These are phyloP conservation scores for Knufia fluminis DNA, from an alignment of 2,329 filamentous ascomycete genomes.

Conservation along the genomic window DNA sequence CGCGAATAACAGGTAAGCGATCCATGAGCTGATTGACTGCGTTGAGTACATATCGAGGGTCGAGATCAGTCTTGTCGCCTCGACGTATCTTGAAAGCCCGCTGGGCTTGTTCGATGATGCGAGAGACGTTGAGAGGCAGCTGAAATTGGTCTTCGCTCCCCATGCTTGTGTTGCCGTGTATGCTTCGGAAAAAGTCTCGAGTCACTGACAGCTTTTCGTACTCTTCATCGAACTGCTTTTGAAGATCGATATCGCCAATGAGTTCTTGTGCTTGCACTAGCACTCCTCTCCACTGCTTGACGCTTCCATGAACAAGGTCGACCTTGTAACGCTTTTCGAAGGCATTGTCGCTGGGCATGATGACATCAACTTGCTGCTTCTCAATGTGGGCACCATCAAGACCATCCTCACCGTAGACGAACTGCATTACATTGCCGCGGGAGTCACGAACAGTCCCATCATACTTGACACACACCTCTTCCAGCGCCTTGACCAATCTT, in stretches of 20 bases:
- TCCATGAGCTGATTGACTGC: constrained; percentile 66
- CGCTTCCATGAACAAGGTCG: constrained; percentile 68
- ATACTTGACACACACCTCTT: constrained; percentile 96
- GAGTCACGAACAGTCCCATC: constrained; percentile 97
- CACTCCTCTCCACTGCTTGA: constrained; percentile 56
- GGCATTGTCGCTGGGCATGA: constrained; percentile 65
- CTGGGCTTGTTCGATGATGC: constrained; percentile 84
- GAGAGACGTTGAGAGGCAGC: constrained; percentile 79
- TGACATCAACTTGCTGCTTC: constrained; percentile 79
- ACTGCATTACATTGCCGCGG: constrained; percentile 90
- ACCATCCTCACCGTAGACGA: constrained; percentile 95
- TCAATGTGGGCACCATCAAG: constrained; percentile 90
- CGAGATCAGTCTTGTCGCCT: constrained; percentile 75
- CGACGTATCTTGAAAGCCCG: constrained; percentile 86
- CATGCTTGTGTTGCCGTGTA: constrained; percentile 43
- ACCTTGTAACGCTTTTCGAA: constrained; percentile 78
- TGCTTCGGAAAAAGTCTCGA: constrained; percentile 62
- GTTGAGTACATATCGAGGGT: constrained; percentile 78
- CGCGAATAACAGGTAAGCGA: constrained; percentile 75
- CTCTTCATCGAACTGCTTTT: constrained; percentile 78
- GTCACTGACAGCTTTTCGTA: constrained; percentile 70
- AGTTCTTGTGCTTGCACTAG: constrained; percentile 84
- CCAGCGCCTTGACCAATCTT: constrained; percentile 92
- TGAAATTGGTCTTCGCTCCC: constrained; percentile 56
- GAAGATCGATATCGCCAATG: constrained; percentile 75